A percentile compares a stretch with the other conserved stretches of the same genome.
Evolutionary conservation across 108 stramenopile genomes (phyloP).

Genomic region (Nitzschia sp.): DNA sequence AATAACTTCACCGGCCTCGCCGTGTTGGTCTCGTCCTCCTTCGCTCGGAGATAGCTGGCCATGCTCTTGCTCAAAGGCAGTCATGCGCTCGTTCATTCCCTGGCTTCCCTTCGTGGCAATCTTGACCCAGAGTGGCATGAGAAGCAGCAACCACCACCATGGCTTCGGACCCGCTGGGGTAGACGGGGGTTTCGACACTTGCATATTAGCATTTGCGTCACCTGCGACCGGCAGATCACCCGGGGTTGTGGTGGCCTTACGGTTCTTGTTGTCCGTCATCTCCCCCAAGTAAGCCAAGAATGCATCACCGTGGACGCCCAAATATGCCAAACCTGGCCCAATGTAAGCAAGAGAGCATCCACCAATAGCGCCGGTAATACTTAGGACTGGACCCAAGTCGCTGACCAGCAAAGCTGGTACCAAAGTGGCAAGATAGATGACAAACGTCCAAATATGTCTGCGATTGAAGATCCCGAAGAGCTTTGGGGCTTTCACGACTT

Average conservation of each 20-base stretch:
- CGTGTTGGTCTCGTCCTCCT: slow-evolving; percentile 12
- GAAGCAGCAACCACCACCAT: slow-evolving; percentile 41
- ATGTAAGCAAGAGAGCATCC: slow-evolving; percentile 73
- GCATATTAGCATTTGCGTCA: slow-evolving; percentile 54
- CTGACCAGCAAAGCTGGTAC: slow-evolving; percentile 71
- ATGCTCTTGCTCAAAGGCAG: slow-evolving; percentile 24
- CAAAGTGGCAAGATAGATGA: slow-evolving; percentile 61
- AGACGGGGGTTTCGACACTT: background rate
- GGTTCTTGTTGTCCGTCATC: background rate
- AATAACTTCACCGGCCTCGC: slow-evolving; percentile 15
- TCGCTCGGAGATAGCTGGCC: slow-evolving; percentile 5
- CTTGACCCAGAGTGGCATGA: slow-evolving; percentile 39
- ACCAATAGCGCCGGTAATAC: slow-evolving; percentile 76
- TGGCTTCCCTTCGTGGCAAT: slow-evolving; percentile 32
- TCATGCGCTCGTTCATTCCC: slow-evolving; percentile 41
- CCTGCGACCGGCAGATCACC: slow-evolving; percentile 69
- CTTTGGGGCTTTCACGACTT: slow-evolving; percentile 32
- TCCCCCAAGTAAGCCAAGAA: slow-evolving; percentile 39
- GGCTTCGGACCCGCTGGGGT: slow-evolving; percentile 19
- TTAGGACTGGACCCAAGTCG: slow-evolving; percentile 80
- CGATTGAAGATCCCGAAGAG: slow-evolving; percentile 49
- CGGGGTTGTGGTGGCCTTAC: background rate
- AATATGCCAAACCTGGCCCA: slow-evolving; percentile 71
- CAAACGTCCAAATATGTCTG: slow-evolving; percentile 49
- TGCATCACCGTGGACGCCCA: slow-evolving; percentile 75